Evolutionary conservation across 148 eudicot species (phyloP).

Genomic region (Camellia lanceoleosa): DNA sequence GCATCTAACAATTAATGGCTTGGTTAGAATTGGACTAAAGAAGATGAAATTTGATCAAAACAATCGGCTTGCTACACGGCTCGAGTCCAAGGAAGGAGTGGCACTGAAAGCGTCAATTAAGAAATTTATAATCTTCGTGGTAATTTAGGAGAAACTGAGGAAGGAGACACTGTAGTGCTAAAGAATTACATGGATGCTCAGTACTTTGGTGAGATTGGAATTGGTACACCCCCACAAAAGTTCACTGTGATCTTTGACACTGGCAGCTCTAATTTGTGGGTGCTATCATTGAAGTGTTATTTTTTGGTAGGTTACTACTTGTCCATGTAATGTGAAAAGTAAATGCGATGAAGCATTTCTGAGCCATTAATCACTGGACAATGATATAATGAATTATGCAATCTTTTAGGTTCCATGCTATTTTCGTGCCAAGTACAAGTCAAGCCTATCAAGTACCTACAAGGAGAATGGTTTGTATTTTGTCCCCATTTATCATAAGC

Average conservation of each 20-base stretch:
- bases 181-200: constrained; percentile 89
- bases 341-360: not conserved
- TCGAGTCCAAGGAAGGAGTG: constrained; percentile 41
- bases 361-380: not conserved
- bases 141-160: constrained; percentile 30
- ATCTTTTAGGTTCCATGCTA: constrained; percentile 74
- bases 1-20: constrained; percentile 50
- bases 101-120: constrained; percentile 33
- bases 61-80: constrained; percentile 42
- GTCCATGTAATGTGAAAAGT: not conserved
- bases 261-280: constrained; percentile 82
- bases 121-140: constrained; percentile 29
- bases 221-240: constrained; percentile 81
- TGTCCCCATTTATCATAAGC: too few species aligned
- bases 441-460: constrained; percentile 63
- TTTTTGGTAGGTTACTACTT: constrained; percentile 52
- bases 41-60: constrained; percentile 52
- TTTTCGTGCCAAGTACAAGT: constrained; percentile 71
- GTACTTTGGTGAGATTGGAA: constrained; percentile 73
- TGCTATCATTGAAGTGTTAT: constrained; percentile 73
- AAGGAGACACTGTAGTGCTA: constrained; percentile 53
- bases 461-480: constrained; percentile 13
- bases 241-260: constrained; percentile 81
- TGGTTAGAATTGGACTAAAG: constrained; percentile 58
- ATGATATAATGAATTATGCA: not conserved